These are phyloP conservation scores for Cynanchum wilfordii DNA, from an alignment of 257 asterid species.

Conservation along the genomic window DNA sequence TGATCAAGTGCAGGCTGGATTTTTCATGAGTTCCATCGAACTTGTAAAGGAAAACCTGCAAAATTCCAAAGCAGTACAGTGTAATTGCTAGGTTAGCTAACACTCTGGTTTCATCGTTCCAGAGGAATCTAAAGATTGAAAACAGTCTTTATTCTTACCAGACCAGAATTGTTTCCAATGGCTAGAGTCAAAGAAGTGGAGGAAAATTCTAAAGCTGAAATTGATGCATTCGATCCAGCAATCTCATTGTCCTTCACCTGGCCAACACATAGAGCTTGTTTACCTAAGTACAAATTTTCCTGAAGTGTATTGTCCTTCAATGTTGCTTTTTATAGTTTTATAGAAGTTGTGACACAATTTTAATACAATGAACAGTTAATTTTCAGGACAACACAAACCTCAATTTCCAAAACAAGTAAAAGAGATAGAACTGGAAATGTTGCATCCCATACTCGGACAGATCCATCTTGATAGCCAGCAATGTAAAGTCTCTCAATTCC, in stretches of 20 bases:
- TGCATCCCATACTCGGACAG: constrained; percentile 86
- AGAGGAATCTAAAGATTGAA: background rate
- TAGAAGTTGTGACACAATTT: background rate
- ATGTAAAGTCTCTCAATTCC: constrained; percentile 59
- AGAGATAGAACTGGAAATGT: constrained; percentile 66
- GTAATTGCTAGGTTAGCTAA: constrained; percentile 3
- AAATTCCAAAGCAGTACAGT: constrained; percentile 16
- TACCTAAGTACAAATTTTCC: constrained; percentile 17
- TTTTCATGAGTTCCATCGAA: constrained; percentile 44
- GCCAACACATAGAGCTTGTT: constrained; percentile 18
- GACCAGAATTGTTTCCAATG: constrained; percentile 77
- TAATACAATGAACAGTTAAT: constrained; percentile 12
- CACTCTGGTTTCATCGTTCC: background rate
- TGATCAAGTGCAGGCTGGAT: constrained; percentile 41
- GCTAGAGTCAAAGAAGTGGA: constrained; percentile 58
- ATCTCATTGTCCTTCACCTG: constrained; percentile 52
- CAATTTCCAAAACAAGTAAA: constrained; percentile 45
- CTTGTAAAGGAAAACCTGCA: constrained; percentile 59
- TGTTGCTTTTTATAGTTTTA: constrained; percentile 13
- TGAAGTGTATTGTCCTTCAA: background rate
- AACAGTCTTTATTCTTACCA: constrained; percentile 43
- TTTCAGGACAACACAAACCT: constrained; percentile 46
- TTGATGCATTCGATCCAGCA: constrained; percentile 51
- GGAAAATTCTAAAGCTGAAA: constrained; percentile 70
- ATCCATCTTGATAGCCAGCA: constrained; percentile 93